phyloP scores from a whole-genome alignment of 129 eudicot species.

The Flaveria trinervia region DNA sequence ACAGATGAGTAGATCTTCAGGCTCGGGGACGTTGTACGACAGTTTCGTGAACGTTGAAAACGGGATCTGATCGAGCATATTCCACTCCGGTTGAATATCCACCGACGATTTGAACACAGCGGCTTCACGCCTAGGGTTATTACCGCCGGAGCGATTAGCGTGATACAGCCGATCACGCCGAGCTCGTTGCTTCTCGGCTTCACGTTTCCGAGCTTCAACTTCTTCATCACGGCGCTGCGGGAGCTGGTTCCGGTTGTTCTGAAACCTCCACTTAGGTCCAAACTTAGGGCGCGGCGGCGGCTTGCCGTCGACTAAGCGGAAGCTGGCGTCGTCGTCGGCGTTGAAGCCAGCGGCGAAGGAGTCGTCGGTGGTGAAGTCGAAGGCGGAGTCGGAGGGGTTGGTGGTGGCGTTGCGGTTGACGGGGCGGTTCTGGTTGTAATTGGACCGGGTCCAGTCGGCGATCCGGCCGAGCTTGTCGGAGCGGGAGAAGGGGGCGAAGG shows the following conservation, averaged over 20 bases:
- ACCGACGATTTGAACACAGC: constrained; percentile 67
- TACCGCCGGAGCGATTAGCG: constrained; percentile 47
- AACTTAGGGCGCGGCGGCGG: constrained; percentile 72
- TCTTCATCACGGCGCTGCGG: constrained; percentile 89
- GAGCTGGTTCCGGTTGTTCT: constrained; percentile 56
- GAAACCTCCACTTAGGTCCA: constrained; percentile 73
- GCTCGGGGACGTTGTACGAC: constrained; percentile 62
- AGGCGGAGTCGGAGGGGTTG: constrained; percentile 58
- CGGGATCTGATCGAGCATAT: constrained; percentile 88
- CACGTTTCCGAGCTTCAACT: constrained; percentile 70
- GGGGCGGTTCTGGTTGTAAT: constrained; percentile 33
- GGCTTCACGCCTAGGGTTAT: constrained; percentile 59
- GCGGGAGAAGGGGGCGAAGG: constrained; percentile 92
- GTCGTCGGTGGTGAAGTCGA: constrained; percentile 84
- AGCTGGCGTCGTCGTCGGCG: constrained; percentile 70
- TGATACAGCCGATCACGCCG: constrained; percentile 67
- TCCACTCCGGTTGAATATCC: constrained; percentile 92
- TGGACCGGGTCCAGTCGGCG: constrained; percentile 82
- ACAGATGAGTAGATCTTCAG: constrained; percentile 68
- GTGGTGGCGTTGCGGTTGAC: constrained; percentile 23
- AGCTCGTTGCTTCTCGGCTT: constrained; percentile 76
- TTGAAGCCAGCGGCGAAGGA: constrained; percentile 52
- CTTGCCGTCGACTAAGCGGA: constrained; percentile 78
- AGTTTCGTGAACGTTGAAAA: constrained; percentile 74
- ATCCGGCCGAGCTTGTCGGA: constrained; percentile 87